Base-by-base conservation (phyloP, 129 eudicot species). In the Silybum marianum region DNA sequence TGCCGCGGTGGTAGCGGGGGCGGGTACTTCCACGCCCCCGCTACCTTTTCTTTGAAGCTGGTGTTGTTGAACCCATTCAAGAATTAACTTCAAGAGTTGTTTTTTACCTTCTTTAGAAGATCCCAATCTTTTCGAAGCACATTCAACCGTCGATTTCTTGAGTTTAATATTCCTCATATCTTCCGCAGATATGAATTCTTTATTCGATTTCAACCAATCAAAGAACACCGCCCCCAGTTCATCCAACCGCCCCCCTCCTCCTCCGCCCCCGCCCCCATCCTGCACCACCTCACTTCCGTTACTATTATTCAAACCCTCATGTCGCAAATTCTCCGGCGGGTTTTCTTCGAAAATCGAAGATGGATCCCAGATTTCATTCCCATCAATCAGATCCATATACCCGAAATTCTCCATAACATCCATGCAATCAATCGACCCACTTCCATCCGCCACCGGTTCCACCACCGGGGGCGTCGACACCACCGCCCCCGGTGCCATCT, bases 141-240 rank as follows among this genome's bases (percentile, higher is more conserved):
- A 75, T 40, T 96, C 99, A 2, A 96, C 84, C 0, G 99, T 96
- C 0, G 99, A 88, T 18, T 87, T 84, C 81, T 88, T 93, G 6
- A 96, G 91, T 66, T 87, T 96, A 26, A 96, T 96, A 24, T 82
- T 93, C 77, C 95, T 90, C 97, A 96, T 85, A 73, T 96, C 99
- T 75, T 93, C 95, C 0, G 93, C 98, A 0, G 98, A 96, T 18
- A 96, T 88, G 78, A 84, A 72, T 19, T 93, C 95, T 36, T 87
- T 93, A 78, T 96, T 93, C 1, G 90, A 86, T 90, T 93, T 96
- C 36, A 95, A 68, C 99, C 99, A 95, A 76, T 95, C 97, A 54
- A 96, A 93, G 58, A 96, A 96, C 87, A 93, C 84, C 46, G 32
- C 67, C 1, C 91, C 94, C 9, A 95, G 84, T 34, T 95, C 99